Evolutionary conservation across 2,329 filamentous ascomycete species (phyloP).

Genomic region (Leptographium wingfieldii): DNA sequence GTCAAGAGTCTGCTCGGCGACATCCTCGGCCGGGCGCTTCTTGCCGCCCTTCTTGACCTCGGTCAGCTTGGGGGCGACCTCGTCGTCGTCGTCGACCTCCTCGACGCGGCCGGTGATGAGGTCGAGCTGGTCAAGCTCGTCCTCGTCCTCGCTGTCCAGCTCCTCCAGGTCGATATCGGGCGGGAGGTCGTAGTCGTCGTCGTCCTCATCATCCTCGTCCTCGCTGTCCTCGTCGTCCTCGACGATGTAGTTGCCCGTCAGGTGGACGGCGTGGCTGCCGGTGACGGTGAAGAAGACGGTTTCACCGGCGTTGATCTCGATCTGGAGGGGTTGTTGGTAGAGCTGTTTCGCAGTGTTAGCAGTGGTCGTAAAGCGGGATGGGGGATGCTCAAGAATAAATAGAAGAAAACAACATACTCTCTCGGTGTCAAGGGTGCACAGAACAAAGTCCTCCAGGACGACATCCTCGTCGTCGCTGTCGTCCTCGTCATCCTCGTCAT

Average conservation of each 20-base stretch:
- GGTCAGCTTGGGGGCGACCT: conserved; percentile 54
- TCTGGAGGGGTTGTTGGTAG: conserved; percentile 90
- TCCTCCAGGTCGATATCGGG: conserved; percentile 71
- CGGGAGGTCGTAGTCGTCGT: conserved; percentile 65
- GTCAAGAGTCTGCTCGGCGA: conserved; percentile 60
- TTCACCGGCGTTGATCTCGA: conserved; percentile 82
- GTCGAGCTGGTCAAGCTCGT: conserved; percentile 65
- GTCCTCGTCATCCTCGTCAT: conserved; percentile 28
- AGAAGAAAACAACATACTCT: conserved; percentile 47
- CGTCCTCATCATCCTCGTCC: conserved; percentile 46
- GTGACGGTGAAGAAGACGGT: conserved; percentile 83
- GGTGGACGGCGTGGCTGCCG: conserved; percentile 79
- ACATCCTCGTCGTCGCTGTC: conserved; percentile 45
- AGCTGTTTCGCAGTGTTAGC: conserved; percentile 40
- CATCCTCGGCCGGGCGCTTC: conserved; percentile 78
- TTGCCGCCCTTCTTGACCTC: conserved; percentile 54
- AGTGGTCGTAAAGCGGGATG: neutral
- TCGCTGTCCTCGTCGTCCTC: conserved; percentile 51
- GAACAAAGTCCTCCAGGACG: conserved; percentile 76
- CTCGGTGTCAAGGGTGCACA: conserved; percentile 91
- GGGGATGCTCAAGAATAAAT: neutral
- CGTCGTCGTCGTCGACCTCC: conserved; percentile 70
- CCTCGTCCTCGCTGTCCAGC: conserved; percentile 54
- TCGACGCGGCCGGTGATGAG: conserved; percentile 58
- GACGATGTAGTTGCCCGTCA: conserved; percentile 94